Evolutionary conservation across 2,329 filamentous ascomycete species (phyloP).

Genomic region (Diplodia corticola): DNA sequence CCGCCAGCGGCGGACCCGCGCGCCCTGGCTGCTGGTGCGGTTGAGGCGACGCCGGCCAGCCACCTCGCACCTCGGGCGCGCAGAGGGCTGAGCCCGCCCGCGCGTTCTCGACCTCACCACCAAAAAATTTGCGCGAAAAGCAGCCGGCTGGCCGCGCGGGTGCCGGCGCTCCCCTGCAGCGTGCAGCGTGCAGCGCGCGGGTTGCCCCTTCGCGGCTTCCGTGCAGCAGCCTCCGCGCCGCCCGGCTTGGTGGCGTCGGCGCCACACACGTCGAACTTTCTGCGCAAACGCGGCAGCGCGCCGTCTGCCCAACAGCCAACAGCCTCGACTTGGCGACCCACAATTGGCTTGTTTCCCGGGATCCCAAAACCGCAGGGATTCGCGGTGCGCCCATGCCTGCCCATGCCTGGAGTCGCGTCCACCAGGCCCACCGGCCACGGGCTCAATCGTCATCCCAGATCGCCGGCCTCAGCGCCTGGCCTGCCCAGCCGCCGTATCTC

Average conservation of each 20-base stretch:
- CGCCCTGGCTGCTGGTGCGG: background rate
- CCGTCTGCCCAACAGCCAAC: background rate
- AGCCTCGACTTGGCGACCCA: constrained; percentile 17
- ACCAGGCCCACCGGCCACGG: constrained; percentile 1
- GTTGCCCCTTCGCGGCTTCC: background rate
- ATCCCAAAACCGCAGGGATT: constrained; percentile 6
- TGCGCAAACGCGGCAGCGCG: background rate
- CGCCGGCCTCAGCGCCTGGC: constrained; percentile 12
- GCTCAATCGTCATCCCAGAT: constrained; percentile 21
- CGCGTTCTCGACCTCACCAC: constrained; percentile 6
- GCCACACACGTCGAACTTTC: constrained; percentile 16
- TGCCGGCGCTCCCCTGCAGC: background rate
- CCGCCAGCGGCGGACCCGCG: background rate
- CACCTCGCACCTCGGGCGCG: background rate
- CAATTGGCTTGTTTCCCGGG: constrained; percentile 15
- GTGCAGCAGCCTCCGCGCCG: background rate
- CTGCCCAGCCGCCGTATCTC: constrained; percentile 18
- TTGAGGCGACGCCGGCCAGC: constrained; percentile 2
- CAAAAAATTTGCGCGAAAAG: constrained; percentile 16
- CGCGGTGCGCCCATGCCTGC: constrained; percentile 4
- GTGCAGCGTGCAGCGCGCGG: background rate
- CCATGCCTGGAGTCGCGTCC: constrained; percentile 10
- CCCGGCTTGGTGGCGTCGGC: background rate
- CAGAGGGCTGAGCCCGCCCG: background rate
- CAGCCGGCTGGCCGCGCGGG: background rate